These are phyloP conservation scores for Venturia effusa DNA, from an alignment of 2,329 filamentous ascomycete genomes.

Conservation along the genomic window DNA sequence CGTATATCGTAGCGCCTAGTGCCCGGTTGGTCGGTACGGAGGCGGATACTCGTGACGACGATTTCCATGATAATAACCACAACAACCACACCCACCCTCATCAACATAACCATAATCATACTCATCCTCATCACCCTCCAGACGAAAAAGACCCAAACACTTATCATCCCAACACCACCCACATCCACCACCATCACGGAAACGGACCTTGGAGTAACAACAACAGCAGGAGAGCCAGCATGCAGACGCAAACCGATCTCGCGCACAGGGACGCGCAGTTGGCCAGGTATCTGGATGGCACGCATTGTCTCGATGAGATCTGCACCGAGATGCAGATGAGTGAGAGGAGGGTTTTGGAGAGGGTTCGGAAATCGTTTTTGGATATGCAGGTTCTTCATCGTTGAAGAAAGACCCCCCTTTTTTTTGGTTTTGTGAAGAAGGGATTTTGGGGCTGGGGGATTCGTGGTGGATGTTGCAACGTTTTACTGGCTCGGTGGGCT, in stretches of 20 bases:
- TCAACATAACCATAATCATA: too few relatives aligned
- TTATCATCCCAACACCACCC: too few relatives aligned
- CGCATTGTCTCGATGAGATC: conserved; percentile 71
- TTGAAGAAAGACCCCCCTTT: too few relatives aligned
- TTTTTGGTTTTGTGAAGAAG: too few relatives aligned
- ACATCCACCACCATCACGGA: not conserved
- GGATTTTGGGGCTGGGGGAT: too few relatives aligned
- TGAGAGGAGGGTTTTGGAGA: conserved; percentile 59
- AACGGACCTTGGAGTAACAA: not conserved
- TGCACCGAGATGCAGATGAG: conserved; percentile 63
- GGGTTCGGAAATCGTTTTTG: conserved; percentile 33
- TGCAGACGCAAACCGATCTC: conserved; percentile 10
- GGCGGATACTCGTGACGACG: not conserved
- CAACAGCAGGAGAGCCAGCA: conserved; percentile 9
- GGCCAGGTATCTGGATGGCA: conserved; percentile 61
- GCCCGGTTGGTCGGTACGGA: not conserved
- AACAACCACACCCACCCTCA: too few relatives aligned
- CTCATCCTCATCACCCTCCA: not conserved
- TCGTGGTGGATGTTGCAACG: too few relatives aligned
- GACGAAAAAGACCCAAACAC: not conserved
- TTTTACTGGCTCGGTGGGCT: too few relatives aligned
- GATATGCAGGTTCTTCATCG: not conserved
- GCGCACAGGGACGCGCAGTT: conserved; percentile 32
- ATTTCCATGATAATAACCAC: too few relatives aligned
- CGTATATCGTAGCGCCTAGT: conserved; percentile 58